A percentile compares a stretch with the other conserved stretches of the same genome.
Conservation (phyloP, 2,329 filamentous ascomycete species). For the Neofusicoccum kwambonambiense region DNA sequence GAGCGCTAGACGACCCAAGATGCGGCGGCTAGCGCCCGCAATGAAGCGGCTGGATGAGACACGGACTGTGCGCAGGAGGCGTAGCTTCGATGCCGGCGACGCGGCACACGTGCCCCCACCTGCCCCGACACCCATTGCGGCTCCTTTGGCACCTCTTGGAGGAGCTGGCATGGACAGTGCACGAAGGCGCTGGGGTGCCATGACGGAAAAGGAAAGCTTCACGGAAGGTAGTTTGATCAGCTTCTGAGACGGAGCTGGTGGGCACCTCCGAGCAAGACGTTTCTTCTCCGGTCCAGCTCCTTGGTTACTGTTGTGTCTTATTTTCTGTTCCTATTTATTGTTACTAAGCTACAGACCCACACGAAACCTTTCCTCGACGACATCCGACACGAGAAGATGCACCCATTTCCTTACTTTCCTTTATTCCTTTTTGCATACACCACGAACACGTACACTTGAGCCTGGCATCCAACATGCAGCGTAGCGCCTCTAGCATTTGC, state of each 20-base stretch:
- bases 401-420: not conserved
- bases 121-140: not conserved
- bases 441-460: not conserved
- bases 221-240: conserved; percentile 8
- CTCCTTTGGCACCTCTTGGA: not conserved
- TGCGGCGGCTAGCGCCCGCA: conserved; percentile 26
- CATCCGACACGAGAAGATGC: not conserved
- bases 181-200: not conserved
- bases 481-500: not conserved
- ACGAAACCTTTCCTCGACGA: not conserved
- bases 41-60: conserved; percentile 31
- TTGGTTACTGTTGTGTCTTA: not conserved
- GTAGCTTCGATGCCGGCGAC: conserved; percentile 32
- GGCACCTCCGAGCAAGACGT: not conserved
- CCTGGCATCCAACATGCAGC: conserved; percentile 3
- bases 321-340: not conserved
- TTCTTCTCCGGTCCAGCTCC: not conserved
- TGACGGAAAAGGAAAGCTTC: not conserved
- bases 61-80: conserved; percentile 28
- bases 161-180: not conserved
- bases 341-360: not conserved
- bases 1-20: conserved; percentile 37
- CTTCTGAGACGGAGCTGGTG: conserved; percentile 1
- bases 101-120: not conserved
- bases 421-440: not conserved